A percentile compares a stretch with the other conserved stretches of the same genome.
These are phyloP conservation scores for Trichophyton rubrum DNA, from an alignment of 2,329 filamentous ascomycete species.

Conservation along the genomic window DNA sequence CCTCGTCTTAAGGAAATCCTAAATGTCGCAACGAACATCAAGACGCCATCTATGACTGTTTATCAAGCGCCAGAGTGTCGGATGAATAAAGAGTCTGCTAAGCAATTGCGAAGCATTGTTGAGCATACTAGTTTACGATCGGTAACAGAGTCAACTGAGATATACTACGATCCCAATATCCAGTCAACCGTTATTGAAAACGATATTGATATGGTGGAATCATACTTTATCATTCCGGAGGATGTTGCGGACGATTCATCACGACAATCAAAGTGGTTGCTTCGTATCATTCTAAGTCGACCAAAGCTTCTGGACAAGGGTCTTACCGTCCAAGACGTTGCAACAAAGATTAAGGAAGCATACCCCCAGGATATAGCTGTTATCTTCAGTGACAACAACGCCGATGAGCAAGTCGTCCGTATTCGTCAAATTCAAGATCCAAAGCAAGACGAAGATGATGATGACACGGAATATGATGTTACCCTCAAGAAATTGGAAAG, in stretches of 20 bases:
- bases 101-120: conserved; percentile 72
- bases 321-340: conserved; percentile 82
- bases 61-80: conserved; percentile 54
- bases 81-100: conserved; percentile 65
- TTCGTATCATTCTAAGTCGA: conserved; percentile 84
- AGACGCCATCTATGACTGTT: conserved; percentile 94
- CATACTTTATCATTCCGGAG: conserved; percentile 88
- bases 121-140: conserved; percentile 91
- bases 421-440: conserved; percentile 65
- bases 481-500: conserved; percentile 86
- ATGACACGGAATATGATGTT: conserved; percentile 70
- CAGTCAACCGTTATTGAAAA: conserved; percentile 72
- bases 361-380: conserved; percentile 77
- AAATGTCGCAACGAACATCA: conserved; percentile 95
- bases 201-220: conserved; percentile 88
- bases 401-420: conserved; percentile 86
- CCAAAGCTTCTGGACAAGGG: conserved; percentile 89
- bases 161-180: conserved; percentile 93
- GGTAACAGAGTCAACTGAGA: conserved; percentile 82
- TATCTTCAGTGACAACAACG: conserved; percentile 97
- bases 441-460: conserved; percentile 62
- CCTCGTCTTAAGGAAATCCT: conserved; percentile 98
- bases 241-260: conserved; percentile 54
- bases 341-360: conserved; percentile 73
- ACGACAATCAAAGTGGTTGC: conserved; percentile 80